Percentiles rank a stretch among this genome's conserved stretches.
Conservation (phyloP, 306 rosid species). For the Cucumis melo region DNA sequence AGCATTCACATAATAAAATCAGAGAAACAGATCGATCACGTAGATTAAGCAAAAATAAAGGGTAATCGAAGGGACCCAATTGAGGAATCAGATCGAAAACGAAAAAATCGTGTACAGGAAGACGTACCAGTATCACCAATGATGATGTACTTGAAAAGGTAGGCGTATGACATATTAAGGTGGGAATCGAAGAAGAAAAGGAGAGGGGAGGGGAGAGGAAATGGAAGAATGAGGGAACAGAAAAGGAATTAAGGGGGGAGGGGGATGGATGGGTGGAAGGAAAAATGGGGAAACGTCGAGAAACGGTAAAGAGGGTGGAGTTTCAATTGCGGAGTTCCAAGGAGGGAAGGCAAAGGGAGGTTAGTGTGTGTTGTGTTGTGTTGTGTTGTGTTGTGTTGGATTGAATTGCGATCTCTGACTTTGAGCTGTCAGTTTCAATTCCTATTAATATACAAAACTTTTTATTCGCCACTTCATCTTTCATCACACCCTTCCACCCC, state of each 20-base stretch:
- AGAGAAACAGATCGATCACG: neutral
- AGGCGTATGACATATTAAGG: conserved; percentile 67
- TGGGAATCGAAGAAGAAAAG: neutral
- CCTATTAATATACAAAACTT: neutral
- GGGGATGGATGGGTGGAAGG: neutral
- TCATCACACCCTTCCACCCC: neutral
- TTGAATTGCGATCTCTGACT: neutral
- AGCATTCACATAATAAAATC: neutral
- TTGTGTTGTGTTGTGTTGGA: too few relatives aligned
- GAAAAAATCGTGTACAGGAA: neutral
- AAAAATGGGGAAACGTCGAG: neutral
- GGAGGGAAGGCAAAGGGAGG: neutral
- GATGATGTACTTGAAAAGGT: conserved; percentile 95
- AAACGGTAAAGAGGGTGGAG: neutral
- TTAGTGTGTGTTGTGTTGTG: neutral
- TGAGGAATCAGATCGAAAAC: neutral
- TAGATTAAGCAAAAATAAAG: neutral
- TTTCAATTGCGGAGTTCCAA: neutral
- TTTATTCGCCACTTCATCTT: neutral
- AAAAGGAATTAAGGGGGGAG: neutral
- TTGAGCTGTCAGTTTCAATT: neutral
- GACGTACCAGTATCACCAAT: conserved; percentile 89
- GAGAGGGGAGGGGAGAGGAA: neutral
- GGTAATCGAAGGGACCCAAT: neutral
- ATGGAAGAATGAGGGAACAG: neutral